phyloP scores from a whole-genome alignment of 2,329 filamentous ascomycete genomes.

The Monosporascus ibericus region DNA sequence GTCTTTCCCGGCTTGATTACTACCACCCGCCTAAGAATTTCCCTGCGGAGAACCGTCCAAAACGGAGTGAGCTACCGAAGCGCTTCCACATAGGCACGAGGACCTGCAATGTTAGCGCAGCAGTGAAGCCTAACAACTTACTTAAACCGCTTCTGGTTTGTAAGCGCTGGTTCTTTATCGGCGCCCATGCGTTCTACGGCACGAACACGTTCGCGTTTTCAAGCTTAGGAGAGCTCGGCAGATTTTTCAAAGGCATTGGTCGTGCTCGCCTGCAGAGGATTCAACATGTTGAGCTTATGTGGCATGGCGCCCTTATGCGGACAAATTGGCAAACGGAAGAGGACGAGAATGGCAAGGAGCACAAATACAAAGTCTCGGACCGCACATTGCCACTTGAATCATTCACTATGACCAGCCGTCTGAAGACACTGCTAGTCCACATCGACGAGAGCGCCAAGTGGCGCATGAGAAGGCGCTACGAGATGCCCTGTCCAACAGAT shows the following conservation, averaged over 20 bases:
- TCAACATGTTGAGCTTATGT: slow-evolving; percentile 38
- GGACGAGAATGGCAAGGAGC: neutral
- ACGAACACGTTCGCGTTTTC: slow-evolving; percentile 45
- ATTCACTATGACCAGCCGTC: slow-evolving; percentile 30
- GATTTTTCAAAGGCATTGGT: slow-evolving; percentile 39
- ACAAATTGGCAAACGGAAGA: slow-evolving; percentile 11
- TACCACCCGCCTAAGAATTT: slow-evolving; percentile 14
- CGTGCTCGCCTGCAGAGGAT: slow-evolving; percentile 32
- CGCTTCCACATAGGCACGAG: slow-evolving; percentile 33
- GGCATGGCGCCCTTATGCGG: slow-evolving; percentile 14
- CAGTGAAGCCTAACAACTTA: slow-evolving; percentile 28
- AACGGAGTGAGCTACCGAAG: slow-evolving; percentile 22
- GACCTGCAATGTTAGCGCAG: slow-evolving; percentile 26
- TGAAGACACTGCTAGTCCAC: slow-evolving; percentile 35
- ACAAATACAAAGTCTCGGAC: slow-evolving; percentile 23
- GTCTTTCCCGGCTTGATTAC: slow-evolving; percentile 38
- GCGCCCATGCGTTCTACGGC: slow-evolving; percentile 40
- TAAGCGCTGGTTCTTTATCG: slow-evolving; percentile 34
- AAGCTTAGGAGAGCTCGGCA: slow-evolving; percentile 45
- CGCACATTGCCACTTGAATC: slow-evolving; percentile 30
- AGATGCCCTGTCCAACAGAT: slow-evolving; percentile 16
- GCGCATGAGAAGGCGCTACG: slow-evolving; percentile 32
- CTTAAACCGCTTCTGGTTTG: slow-evolving; percentile 34
- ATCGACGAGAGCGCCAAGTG: slow-evolving; percentile 29
- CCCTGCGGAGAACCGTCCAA: slow-evolving; percentile 4